Conservation (phyloP, 495 filamentous ascomycete genomes). For the Penicillium simplicissimum region DNA sequence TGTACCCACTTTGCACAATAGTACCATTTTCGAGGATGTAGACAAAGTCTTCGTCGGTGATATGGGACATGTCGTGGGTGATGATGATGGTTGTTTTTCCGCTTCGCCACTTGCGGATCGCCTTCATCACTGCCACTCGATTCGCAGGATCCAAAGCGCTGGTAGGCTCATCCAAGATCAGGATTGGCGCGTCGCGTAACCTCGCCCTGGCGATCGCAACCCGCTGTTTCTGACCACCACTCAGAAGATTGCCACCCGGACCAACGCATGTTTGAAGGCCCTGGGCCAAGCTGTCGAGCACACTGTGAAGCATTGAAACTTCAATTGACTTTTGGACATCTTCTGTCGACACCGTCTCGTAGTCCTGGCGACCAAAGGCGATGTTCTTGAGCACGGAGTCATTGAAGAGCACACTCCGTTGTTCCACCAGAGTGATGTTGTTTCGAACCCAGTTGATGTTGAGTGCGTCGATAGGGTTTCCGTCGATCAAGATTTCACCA, state of each 20-base stretch:
- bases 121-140: conserved; percentile 69
- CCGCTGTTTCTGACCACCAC: conserved; percentile 82
- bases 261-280: conserved; percentile 77
- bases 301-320: conserved; percentile 71
- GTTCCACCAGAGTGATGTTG: conserved; percentile 82
- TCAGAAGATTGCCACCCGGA: conserved; percentile 66
- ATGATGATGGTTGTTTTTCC: conserved; percentile 83
- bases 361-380: conserved; percentile 63
- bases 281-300: conserved; percentile 67
- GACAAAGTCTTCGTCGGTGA: conserved; percentile 70
- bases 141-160: conserved; percentile 75
- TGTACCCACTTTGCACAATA: conserved; percentile 69
- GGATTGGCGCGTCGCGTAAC: conserved; percentile 74
- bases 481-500: conserved; percentile 73
- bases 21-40: conserved; percentile 76
- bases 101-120: conserved; percentile 65
- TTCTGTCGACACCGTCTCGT: conserved; percentile 46
- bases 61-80: conserved; percentile 87
- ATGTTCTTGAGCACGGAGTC: conserved; percentile 81
- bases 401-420: conserved; percentile 80
- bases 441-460: conserved; percentile 72
- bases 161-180: conserved; percentile 86
- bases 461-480: conserved; percentile 58
- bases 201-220: conserved; percentile 76
- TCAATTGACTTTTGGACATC: conserved; percentile 57